Conservation (phyloP, 2,329 filamentous ascomycete genomes). For the Xylaria sp. region DNA sequence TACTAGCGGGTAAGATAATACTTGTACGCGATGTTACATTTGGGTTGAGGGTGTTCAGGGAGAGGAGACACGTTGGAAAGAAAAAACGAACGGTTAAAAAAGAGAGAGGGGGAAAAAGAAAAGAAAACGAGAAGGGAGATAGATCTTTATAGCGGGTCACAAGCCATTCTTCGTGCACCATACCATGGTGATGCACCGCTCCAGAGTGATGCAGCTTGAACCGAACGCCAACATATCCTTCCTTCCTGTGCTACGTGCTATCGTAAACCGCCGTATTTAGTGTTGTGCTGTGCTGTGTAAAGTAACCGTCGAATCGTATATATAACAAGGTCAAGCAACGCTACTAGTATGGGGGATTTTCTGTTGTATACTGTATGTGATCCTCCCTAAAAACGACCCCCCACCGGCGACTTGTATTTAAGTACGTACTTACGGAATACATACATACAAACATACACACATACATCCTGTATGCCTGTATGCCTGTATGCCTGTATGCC, state of each 20-base stretch:
- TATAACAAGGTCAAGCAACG: slow-evolving; percentile 8
- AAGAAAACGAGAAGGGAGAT: neutral
- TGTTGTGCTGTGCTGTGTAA: neutral
- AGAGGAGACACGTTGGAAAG: neutral
- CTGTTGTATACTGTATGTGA: no score
- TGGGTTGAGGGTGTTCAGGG: slow-evolving; percentile 1
- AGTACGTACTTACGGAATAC: neutral
- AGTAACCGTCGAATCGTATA: slow-evolving; percentile 6
- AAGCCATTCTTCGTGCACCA: slow-evolving; percentile 1
- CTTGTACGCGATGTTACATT: neutral
- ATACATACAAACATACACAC: no score
- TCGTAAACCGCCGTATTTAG: slow-evolving; percentile 1
- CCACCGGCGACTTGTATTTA: neutral
- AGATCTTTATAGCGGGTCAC: neutral
- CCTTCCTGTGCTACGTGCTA: slow-evolving; percentile 3
- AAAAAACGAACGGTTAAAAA: neutral
- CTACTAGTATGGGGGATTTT: neutral
- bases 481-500: no score
- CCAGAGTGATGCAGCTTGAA: neutral
- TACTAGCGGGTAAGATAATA: neutral
- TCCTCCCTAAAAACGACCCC: no score
- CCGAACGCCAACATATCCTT: slow-evolving; percentile 4
- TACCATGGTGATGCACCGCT: neutral
- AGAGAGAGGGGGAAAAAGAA: neutral
- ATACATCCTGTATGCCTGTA: no score